Evolutionary conservation across 2,329 filamentous ascomycete genomes (phyloP).

Genomic region (Aspergillus floridensis): DNA sequence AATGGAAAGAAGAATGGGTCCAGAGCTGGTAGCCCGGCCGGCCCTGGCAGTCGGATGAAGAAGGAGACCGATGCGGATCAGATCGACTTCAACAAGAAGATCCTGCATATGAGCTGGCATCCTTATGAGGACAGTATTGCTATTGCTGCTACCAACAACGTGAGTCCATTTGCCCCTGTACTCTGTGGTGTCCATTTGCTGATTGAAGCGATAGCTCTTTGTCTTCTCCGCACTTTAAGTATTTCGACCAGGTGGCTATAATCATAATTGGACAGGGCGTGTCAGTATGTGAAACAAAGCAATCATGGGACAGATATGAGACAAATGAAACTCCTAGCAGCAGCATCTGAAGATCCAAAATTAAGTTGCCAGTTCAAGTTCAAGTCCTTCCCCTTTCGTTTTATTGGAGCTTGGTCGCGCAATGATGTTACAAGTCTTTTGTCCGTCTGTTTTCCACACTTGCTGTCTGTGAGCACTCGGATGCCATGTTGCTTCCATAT

Average conservation of each 20-base stretch:
- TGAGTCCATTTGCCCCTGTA: constrained; percentile 54
- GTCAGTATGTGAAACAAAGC: constrained; percentile 18
- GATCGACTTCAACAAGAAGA: constrained; percentile 99
- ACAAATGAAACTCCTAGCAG: constrained; percentile 24
- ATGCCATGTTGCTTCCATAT: constrained; percentile 8
- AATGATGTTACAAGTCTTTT: constrained; percentile 2
- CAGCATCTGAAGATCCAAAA: constrained; percentile 23
- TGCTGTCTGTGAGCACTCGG: constrained; percentile 8
- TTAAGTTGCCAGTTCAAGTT: constrained; percentile 25
- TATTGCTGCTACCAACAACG: constrained; percentile 98
- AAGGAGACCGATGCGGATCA: constrained; percentile 99
- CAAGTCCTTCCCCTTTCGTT: constrained; percentile 11
- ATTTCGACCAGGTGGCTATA: constrained; percentile 17
- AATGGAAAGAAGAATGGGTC: constrained; percentile 84
- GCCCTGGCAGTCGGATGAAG: constrained; percentile 89
- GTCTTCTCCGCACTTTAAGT: constrained; percentile 71
- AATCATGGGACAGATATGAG: constrained; percentile 14
- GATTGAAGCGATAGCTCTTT: constrained; percentile 57
- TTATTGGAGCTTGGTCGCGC: constrained; percentile 20
- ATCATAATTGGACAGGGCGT: constrained; percentile 24
- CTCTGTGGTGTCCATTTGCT: neutral
- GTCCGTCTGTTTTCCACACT: constrained; percentile 13
- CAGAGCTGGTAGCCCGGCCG: constrained; percentile 82
- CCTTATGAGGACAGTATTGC: constrained; percentile 99
- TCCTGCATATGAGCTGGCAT: constrained; percentile 99